These are phyloP conservation scores for Pholiota conissans DNA, from an alignment of 768 basidiomycete genomes.

Conservation along the genomic window DNA sequence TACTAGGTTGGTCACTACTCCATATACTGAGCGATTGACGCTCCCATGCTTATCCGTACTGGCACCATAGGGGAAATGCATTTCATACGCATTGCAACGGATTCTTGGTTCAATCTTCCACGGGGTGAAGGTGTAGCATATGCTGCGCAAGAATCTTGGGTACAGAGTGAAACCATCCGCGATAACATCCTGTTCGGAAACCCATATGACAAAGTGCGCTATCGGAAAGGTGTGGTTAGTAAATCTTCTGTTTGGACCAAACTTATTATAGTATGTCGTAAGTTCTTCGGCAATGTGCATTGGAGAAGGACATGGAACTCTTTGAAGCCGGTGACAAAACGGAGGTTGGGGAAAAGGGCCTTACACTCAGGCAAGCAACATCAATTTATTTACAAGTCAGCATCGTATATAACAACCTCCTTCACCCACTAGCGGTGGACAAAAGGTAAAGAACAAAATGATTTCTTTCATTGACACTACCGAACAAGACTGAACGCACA, in stretches of 20 bases:
- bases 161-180: constrained; percentile 72
- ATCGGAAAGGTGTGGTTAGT: constrained; percentile 47
- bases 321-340: constrained; percentile 64
- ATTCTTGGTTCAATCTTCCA: constrained; percentile 67
- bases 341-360: constrained; percentile 68
- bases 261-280: background rate
- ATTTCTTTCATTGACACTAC: no score
- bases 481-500: no score
- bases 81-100: constrained; percentile 43
- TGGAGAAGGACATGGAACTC: constrained; percentile 68
- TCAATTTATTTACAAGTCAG: background rate
- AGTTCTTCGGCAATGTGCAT: constrained; percentile 68
- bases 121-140: constrained; percentile 66
- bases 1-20: constrained; percentile 20
- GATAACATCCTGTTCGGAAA: constrained; percentile 82
- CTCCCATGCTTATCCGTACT: no score
- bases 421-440: constrained; percentile 34
- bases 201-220: constrained; percentile 69
- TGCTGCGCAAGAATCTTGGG: constrained; percentile 81
- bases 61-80: constrained; percentile 53
- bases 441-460: constrained; percentile 36
- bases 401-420: background rate
- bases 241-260: background rate
- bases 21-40: no score
- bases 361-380: constrained; percentile 41